Conservation (phyloP, 306 rosid genomes). For the Parietaria judaica region DNA sequence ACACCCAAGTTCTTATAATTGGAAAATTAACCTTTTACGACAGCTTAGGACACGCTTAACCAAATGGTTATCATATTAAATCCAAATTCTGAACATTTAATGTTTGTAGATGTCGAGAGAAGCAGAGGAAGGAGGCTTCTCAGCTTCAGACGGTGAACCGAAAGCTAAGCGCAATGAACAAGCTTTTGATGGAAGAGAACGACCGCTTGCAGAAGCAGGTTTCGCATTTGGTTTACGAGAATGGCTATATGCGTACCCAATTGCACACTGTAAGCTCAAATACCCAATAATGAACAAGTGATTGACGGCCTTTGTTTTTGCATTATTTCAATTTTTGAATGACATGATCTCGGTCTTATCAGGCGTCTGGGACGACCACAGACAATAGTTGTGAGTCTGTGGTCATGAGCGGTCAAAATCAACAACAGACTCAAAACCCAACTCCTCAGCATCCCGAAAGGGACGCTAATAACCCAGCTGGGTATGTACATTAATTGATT, state of each 20-base stretch:
- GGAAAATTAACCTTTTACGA: too few species aligned
- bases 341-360: neutral
- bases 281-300: neutral
- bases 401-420: constrained; percentile 98
- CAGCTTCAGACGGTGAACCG: constrained; percentile 85
- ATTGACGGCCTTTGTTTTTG: neutral
- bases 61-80: neutral
- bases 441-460: constrained; percentile 79
- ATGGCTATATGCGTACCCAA: constrained; percentile 77
- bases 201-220: constrained; percentile 99
- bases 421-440: constrained; percentile 86
- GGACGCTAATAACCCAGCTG: constrained; percentile 99
- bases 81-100: neutral
- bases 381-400: constrained; percentile 99
- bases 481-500: constrained; percentile 26
- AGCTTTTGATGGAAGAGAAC: constrained; percentile 91
- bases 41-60: too few species aligned
- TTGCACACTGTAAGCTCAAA: constrained; percentile 53
- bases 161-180: constrained; percentile 84
- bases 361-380: constrained; percentile 86
- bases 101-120: constrained; percentile 72
- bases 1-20: too few species aligned
- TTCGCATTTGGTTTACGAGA: constrained; percentile 84
- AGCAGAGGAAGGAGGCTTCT: constrained; percentile 94
- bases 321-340: neutral